A percentile compares a stretch with the other conserved stretches of the same genome.
These are phyloP conservation scores for Penicillium capsulatum DNA, from an alignment of 2,329 filamentous ascomycete genomes.

Conservation along the genomic window DNA sequence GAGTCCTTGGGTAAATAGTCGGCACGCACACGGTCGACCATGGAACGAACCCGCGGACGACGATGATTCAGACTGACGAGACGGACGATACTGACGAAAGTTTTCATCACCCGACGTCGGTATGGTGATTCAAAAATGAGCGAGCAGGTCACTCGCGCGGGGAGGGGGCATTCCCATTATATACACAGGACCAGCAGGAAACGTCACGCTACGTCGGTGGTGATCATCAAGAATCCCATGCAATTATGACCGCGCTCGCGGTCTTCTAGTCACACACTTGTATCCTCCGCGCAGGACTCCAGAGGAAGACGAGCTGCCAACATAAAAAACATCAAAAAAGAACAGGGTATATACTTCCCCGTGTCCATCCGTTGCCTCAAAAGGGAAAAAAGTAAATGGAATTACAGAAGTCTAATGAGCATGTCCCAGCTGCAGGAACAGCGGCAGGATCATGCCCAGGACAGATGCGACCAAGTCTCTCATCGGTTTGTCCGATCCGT, in stretches of 20 bases:
- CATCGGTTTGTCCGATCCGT: constrained; percentile 40
- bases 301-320: constrained; percentile 9
- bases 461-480: constrained; percentile 45
- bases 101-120: constrained; percentile 24
- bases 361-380: constrained; percentile 10
- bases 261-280: constrained; percentile 16
- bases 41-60: constrained; percentile 18
- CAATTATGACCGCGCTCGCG: constrained; percentile 24
- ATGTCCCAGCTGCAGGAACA: constrained; percentile 48
- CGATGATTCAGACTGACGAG: constrained; percentile 29
- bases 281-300: constrained; percentile 4
- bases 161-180: constrained; percentile 9
- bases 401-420: constrained; percentile 34
- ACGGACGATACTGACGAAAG: constrained; percentile 30
- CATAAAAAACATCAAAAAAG: constrained; percentile 11
- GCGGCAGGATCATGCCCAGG: constrained; percentile 46
- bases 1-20: constrained; percentile 20
- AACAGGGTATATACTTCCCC: constrained; percentile 19
- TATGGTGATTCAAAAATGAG: constrained; percentile 20
- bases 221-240: constrained; percentile 12
- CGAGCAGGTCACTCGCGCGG: constrained; percentile 4
- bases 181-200: constrained; percentile 12
- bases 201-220: constrained; percentile 27
- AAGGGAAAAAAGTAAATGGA: constrained; percentile 3
- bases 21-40: constrained; percentile 20